These are phyloP conservation scores for Dryas alaskensis DNA, from an alignment of 306 rosid genomes.

Conservation along the genomic window DNA sequence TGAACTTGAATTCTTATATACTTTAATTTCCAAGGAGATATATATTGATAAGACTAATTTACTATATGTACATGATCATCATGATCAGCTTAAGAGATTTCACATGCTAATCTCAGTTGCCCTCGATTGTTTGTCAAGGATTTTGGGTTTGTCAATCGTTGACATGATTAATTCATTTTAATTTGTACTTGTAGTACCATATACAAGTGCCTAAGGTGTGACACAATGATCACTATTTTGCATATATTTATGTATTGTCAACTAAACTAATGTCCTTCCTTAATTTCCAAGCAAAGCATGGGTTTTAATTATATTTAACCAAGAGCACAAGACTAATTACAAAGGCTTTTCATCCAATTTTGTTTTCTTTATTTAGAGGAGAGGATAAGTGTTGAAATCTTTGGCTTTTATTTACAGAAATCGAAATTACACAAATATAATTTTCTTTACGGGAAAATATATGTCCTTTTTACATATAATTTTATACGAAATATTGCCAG, in stretches of 20 bases:
- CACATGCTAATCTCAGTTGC: conserved; percentile 14
- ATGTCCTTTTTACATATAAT: too few relatives aligned
- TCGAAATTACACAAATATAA: too few relatives aligned
- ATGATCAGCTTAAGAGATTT: neutral
- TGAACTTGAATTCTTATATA: neutral
- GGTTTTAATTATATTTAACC: too few relatives aligned
- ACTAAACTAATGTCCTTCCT: too few relatives aligned
- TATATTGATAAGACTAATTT: neutral
- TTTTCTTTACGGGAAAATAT: too few relatives aligned
- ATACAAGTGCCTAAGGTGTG: neutral
- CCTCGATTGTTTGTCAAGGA: neutral
- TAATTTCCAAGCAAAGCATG: too few relatives aligned
- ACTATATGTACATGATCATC: neutral
- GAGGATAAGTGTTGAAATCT: too few relatives aligned
- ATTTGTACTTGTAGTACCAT: neutral
- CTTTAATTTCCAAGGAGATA: neutral
- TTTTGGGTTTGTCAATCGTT: neutral
- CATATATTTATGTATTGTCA: neutral
- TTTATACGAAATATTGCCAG: too few relatives aligned
- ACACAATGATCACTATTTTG: neutral
- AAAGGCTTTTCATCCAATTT: too few relatives aligned
- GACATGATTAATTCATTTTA: neutral
- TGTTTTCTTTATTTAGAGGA: too few relatives aligned
- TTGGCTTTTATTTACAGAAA: too few relatives aligned
- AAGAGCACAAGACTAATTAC: too few relatives aligned